These are phyloP conservation scores for Colletotrichum costaricense DNA, from an alignment of 2,329 filamentous ascomycete species.

Conservation along the genomic window DNA sequence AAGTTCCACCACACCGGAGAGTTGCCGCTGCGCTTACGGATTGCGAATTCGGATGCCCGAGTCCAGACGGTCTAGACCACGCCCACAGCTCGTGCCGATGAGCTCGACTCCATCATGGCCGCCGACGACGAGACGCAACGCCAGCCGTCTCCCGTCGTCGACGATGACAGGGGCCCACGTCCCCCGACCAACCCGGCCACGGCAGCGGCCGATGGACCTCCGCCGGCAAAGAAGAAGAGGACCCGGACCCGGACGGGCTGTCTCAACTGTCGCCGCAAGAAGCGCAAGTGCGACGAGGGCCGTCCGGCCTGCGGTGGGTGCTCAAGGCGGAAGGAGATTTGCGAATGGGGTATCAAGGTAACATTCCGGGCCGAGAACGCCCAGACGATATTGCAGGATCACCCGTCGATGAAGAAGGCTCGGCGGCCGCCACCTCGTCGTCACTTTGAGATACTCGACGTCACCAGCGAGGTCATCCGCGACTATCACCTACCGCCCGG, in stretches of 20 bases:
- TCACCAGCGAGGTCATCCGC: slow-evolving; percentile 50
- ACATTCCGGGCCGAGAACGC: slow-evolving; percentile 51
- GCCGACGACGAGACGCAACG: background rate
- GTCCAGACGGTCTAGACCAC: slow-evolving; percentile 5
- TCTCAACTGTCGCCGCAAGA: slow-evolving; percentile 52
- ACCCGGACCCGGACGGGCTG: slow-evolving; percentile 49
- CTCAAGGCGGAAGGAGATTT: slow-evolving; percentile 44
- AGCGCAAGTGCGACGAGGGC: slow-evolving; percentile 51
- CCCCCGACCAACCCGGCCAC: slow-evolving; percentile 5
- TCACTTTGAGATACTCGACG: slow-evolving; percentile 50
- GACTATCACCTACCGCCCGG: slow-evolving; percentile 45
- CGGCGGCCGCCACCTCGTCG: slow-evolving; percentile 39
- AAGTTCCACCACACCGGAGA: background rate
- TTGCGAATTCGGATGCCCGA: background rate
- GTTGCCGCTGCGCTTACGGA: background rate
- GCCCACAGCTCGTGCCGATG: background rate
- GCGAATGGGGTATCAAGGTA: slow-evolving; percentile 52
- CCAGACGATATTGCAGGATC: slow-evolving; percentile 43
- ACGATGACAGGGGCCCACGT: background rate
- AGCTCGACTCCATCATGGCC: slow-evolving; percentile 6
- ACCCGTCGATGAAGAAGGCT: slow-evolving; percentile 48
- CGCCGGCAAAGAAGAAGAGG: slow-evolving; percentile 40
- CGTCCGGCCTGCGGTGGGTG: slow-evolving; percentile 50
- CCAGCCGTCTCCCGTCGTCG: background rate
- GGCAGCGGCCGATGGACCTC: slow-evolving; percentile 6